Conservation (phyloP, 495 filamentous ascomycete species). For the Penicillium subrubescens region DNA sequence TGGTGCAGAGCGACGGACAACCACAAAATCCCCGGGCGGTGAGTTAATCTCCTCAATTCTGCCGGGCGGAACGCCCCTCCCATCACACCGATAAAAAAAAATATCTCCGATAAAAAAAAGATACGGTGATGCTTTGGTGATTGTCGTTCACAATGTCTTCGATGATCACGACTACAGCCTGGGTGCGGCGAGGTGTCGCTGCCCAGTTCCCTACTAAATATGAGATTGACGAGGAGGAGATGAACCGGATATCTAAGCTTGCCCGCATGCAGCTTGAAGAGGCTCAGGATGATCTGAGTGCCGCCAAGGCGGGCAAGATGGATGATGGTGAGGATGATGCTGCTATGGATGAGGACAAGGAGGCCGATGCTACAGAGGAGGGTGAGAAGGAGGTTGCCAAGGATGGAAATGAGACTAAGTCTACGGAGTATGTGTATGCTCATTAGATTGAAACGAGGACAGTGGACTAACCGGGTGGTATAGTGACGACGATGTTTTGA, state of each 20-base stretch:
- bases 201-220: conserved; percentile 90
- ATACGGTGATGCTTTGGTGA: conserved; percentile 12
- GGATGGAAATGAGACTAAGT: conserved; percentile 18
- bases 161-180: conserved; percentile 93
- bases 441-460: background rate
- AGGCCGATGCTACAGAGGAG: conserved; percentile 25
- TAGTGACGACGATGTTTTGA: conserved; percentile 82
- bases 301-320: conserved; percentile 52
- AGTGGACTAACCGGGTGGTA: conserved; percentile 26
- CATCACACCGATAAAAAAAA: conserved; percentile 38
- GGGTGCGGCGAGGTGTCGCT: conserved; percentile 93
- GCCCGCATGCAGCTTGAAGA: conserved; percentile 92
- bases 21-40: conserved; percentile 36
- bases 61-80: conserved; percentile 37
- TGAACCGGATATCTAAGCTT: conserved; percentile 83
- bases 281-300: conserved; percentile 80
- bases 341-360: conserved; percentile 37
- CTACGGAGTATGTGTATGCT: conserved; percentile 23
- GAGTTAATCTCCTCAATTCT: conserved; percentile 30
- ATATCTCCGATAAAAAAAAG: conserved; percentile 34
- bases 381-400: conserved; percentile 27
- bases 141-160: conserved; percentile 53
- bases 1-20: background rate
- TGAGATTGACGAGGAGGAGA: conserved; percentile 90
- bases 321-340: conserved; percentile 35